Evolutionary conservation across 2,329 filamentous ascomycete genomes (phyloP).

Genomic region (Emydomyces testavorans): DNA sequence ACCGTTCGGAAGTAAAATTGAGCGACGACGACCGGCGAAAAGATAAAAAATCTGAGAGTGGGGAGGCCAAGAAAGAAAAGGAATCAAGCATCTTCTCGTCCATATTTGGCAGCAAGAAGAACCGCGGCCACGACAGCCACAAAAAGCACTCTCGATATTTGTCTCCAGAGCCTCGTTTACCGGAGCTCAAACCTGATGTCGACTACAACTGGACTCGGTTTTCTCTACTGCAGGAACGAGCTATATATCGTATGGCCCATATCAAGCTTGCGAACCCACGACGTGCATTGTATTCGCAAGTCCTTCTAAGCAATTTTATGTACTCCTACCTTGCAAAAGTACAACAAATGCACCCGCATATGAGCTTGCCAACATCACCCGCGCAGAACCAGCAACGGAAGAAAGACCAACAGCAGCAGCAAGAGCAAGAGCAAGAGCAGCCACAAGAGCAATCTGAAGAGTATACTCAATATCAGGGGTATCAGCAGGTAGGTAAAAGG

Average conservation of each 20-base stretch:
- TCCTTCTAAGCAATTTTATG: constrained; percentile 98
- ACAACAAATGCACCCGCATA: constrained; percentile 94
- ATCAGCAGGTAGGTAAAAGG: constrained; percentile 28
- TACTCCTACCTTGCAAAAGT: constrained; percentile 98
- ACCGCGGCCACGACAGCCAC: constrained; percentile 61
- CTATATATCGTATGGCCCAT: constrained; percentile 97
- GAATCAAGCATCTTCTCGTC: constrained; percentile 80
- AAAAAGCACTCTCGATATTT: constrained; percentile 67
- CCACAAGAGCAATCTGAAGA: constrained; percentile 22
- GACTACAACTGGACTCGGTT: constrained; percentile 96
- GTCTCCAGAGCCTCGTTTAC: constrained; percentile 68
- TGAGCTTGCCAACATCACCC: constrained; percentile 71
- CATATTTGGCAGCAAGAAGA: constrained; percentile 85
- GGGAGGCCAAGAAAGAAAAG: constrained; percentile 72
- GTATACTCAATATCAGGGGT: constrained; percentile 30
- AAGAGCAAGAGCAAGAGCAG: constrained; percentile 30
- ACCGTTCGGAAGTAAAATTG: constrained; percentile 65
- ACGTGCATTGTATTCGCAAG: constrained; percentile 82
- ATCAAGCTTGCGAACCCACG: constrained; percentile 98
- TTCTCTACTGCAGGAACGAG: constrained; percentile 85
- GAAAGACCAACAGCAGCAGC: constrained; percentile 24
- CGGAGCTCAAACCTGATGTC: constrained; percentile 68
- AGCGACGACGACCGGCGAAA: constrained; percentile 58
- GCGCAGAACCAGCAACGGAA: constrained; percentile 49
- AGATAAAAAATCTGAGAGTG: constrained; percentile 61